Conservation (phyloP, 2,329 filamentous ascomycete genomes). For the Podosphaera xanthii region DNA sequence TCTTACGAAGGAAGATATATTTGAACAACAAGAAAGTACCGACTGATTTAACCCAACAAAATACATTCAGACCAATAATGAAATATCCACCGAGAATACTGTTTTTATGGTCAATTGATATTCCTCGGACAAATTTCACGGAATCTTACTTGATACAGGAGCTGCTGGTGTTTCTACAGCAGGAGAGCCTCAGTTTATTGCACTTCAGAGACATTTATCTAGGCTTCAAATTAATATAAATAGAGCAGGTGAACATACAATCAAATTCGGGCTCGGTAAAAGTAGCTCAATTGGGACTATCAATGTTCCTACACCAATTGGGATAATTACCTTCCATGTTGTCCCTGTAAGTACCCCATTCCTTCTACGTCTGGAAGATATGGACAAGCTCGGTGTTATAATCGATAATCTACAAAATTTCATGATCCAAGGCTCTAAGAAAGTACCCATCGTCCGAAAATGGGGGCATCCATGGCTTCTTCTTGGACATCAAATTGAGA, state of each 20-base stretch:
- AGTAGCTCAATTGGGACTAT: neutral
- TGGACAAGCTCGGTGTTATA: neutral
- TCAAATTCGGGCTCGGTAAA: no score
- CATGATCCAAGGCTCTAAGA: neutral
- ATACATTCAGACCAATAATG: no score
- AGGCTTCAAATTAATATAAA: no score
- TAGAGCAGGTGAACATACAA: no score
- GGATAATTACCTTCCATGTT: no score
- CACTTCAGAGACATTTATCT: neutral
- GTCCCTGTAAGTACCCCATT: neutral
- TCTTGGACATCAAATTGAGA: neutral
- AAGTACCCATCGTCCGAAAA: neutral
- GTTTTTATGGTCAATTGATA: no score
- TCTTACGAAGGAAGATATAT: no score
- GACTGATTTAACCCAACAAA: no score
- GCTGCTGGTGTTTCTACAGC: neutral
- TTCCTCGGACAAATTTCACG: no score
- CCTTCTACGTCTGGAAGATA: neutral
- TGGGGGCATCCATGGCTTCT: neutral
- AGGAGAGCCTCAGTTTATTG: neutral
- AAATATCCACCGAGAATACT: no score
- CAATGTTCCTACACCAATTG: neutral
- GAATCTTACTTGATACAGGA: neutral
- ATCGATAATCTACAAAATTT: neutral
- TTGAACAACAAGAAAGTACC: no score